A percentile compares a stretch with the other conserved stretches of the same genome.
These are phyloP conservation scores for Ogataea neopini DNA, from an alignment of 805 yeast species.

Conservation along the genomic window DNA sequence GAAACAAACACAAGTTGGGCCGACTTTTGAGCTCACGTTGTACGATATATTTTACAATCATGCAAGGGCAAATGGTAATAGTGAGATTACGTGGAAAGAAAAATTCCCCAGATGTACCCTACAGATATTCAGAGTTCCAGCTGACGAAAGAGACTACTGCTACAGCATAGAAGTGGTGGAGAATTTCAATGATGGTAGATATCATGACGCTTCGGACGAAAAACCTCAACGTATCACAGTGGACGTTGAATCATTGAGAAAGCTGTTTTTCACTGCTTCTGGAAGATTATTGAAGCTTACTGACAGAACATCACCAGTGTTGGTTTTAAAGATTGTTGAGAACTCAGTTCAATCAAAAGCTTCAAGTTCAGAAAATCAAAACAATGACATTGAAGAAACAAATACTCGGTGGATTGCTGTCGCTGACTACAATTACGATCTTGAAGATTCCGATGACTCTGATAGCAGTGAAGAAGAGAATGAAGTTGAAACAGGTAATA, in stretches of 20 bases:
- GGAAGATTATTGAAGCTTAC: constrained; percentile 65
- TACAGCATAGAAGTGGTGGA: constrained; percentile 54
- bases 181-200: constrained; percentile 67
- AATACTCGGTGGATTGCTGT: constrained; percentile 52
- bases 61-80: constrained; percentile 35
- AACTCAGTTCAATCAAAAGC: constrained; percentile 16
- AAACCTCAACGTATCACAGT: constrained; percentile 37
- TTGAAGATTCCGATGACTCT: constrained; percentile 20
- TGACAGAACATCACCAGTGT: constrained; percentile 62
- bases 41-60: constrained; percentile 66
- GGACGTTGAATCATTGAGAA: constrained; percentile 44
- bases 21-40: constrained; percentile 54
- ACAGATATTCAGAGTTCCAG: constrained; percentile 36
- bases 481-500: constrained; percentile 7
- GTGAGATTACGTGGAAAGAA: constrained; percentile 70
- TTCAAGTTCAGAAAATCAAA: constrained; percentile 10
- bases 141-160: constrained; percentile 29
- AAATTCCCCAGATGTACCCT: constrained; percentile 59
- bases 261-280: constrained; percentile 68
- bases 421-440: constrained; percentile 37
- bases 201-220: constrained; percentile 61
- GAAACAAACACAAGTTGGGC: constrained; percentile 50
- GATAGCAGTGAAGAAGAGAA: constrained; percentile 28
- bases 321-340: constrained; percentile 53
- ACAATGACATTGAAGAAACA: constrained; percentile 11